Conservation (phyloP, 2,329 filamentous ascomycete species). For the Diatrype stigma region DNA sequence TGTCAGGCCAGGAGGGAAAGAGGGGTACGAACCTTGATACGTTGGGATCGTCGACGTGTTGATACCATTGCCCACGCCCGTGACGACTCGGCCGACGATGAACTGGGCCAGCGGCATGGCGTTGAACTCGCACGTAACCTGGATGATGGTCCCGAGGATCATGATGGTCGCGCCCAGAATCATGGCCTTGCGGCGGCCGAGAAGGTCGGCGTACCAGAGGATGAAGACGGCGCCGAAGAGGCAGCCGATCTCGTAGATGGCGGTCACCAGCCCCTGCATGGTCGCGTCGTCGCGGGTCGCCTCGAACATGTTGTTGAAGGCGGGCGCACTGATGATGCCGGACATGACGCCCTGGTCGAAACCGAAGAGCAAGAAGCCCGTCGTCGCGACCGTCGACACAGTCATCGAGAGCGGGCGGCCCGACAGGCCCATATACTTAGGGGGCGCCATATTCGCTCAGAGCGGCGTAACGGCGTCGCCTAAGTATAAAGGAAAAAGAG, state of each 20-base stretch:
- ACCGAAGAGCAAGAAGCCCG: conserved; percentile 57
- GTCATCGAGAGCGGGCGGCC: conserved; percentile 53
- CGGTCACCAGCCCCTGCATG: conserved; percentile 43
- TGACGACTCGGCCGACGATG: conserved; percentile 45
- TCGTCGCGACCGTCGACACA: conserved; percentile 60
- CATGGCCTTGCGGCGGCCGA: conserved; percentile 50
- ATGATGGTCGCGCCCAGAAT: conserved; percentile 54
- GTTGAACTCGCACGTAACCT: conserved; percentile 38
- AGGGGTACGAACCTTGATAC: conserved; percentile 33
- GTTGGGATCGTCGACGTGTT: conserved; percentile 44
- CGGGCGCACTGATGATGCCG: conserved; percentile 47
- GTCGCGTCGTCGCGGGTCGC: conserved; percentile 39
- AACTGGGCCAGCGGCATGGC: conserved; percentile 37
- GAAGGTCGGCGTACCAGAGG: conserved; percentile 48
- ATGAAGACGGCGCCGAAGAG: conserved; percentile 44
- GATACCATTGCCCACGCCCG: conserved; percentile 50
- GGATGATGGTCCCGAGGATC: conserved; percentile 57
- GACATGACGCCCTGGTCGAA: conserved; percentile 54
- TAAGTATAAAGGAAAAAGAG: too few species aligned
- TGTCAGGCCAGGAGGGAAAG: too few species aligned
- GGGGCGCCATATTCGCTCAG: conserved; percentile 44
- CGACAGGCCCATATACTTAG: conserved; percentile 54
- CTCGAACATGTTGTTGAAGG: conserved; percentile 46
- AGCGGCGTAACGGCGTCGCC: too few species aligned
- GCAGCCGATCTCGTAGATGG: conserved; percentile 44